These are phyloP conservation scores for Pterocarpus santalinus DNA, from an alignment of 306 rosid genomes.

Conservation along the genomic window DNA sequence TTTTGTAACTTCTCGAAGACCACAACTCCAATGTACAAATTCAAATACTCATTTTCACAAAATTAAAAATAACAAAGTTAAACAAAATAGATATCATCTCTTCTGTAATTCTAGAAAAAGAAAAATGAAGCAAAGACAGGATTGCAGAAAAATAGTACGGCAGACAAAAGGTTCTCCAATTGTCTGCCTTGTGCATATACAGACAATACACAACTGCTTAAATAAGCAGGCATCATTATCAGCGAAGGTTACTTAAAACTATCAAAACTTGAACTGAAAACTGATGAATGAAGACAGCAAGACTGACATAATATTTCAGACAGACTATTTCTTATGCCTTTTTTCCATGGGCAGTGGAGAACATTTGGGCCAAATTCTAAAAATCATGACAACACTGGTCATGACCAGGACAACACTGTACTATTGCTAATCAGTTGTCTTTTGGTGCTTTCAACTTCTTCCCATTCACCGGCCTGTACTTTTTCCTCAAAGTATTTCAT, in stretches of 20 bases:
- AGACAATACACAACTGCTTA: conserved; percentile 19
- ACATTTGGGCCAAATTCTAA: conserved; percentile 2
- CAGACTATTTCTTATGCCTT: neutral
- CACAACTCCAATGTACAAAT: neutral
- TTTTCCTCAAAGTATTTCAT: conserved; percentile 90
- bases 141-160: conserved; percentile 13
- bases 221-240: conserved; percentile 6
- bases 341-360: neutral
- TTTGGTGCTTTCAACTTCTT: conserved; percentile 59
- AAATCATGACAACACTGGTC: neutral
- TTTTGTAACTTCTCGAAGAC: conserved; percentile 11
- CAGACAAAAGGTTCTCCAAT: neutral
- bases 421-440: neutral
- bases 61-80: neutral
- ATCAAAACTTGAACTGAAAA: neutral
- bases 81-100: conserved; percentile 7
- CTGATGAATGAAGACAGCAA: conserved; percentile 12
- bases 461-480: conserved; percentile 93
- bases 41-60: neutral
- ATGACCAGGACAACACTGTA: neutral
- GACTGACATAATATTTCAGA: neutral
- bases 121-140: conserved; percentile 7
- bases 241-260: neutral
- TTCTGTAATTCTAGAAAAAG: neutral
- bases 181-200: neutral